phyloP scores from a whole-genome alignment of 306 rosid species.

The Elaeagnus macrophylla region DNA sequence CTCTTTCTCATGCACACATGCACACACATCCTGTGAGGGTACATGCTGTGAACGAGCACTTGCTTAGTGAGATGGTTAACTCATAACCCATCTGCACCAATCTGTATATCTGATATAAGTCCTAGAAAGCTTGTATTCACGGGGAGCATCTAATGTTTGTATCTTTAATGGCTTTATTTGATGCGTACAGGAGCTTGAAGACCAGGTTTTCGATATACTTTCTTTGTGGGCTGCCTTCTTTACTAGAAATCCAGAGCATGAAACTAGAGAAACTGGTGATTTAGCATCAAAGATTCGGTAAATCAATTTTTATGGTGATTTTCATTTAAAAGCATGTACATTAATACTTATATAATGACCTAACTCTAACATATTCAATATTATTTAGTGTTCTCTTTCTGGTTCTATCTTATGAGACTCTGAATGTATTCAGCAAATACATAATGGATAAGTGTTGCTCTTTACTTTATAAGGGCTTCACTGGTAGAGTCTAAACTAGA shows the following conservation, averaged over 20 bases:
- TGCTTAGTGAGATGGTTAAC: no score
- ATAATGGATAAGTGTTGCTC: not conserved
- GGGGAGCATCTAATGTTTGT: slow-evolving; percentile 11
- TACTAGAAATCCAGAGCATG: slow-evolving; percentile 55
- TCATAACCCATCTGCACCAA: no score
- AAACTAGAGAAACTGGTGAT: slow-evolving; percentile 49
- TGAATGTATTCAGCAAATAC: not conserved
- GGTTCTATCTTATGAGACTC: slow-evolving; percentile 3
- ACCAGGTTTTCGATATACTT: slow-evolving; percentile 88
- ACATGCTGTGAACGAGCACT: no score
- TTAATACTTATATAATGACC: not conserved
- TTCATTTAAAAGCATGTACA: not conserved
- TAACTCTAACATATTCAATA: no score
- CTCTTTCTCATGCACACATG: not conserved
- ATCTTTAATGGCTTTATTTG: slow-evolving; percentile 20
- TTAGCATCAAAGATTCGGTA: slow-evolving; percentile 62
- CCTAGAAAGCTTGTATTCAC: not conserved
- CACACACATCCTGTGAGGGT: no score
- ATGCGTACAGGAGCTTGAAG: slow-evolving; percentile 73
- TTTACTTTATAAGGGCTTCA: no score
- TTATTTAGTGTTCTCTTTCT: no score
- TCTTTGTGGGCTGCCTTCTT: slow-evolving; percentile 80
- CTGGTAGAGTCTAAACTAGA: no score
- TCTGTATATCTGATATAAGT: no score
- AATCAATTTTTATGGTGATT: slow-evolving; percentile 21